phyloP scores from a whole-genome alignment of 331 rosid genomes.

The Acacia concinna region DNA sequence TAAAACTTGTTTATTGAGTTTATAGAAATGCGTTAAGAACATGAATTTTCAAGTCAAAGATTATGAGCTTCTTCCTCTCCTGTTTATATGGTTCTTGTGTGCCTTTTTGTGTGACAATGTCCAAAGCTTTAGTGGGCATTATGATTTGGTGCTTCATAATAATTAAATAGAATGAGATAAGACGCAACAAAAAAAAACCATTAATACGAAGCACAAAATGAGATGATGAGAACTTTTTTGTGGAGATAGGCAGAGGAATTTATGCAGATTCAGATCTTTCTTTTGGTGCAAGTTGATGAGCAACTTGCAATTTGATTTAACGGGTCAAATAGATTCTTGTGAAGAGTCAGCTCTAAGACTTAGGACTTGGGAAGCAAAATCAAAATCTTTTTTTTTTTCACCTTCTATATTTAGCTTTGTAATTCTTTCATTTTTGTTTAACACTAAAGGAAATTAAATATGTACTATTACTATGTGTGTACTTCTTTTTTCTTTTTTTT shows the following conservation, averaged over 20 bases:
- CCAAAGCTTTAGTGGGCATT: slow-evolving; percentile 22
- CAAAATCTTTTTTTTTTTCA: not conserved
- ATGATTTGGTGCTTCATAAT: slow-evolving; percentile 14
- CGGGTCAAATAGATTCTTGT: slow-evolving; percentile 5
- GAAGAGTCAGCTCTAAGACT: slow-evolving; percentile 29
- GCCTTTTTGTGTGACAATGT: slow-evolving; percentile 4
- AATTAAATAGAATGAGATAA: slow-evolving; percentile 17
- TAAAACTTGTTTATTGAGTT: not conserved
- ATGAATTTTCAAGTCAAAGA: slow-evolving; percentile 2
- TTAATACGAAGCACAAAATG: slow-evolving; percentile 1
- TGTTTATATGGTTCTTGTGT: slow-evolving; percentile 11
- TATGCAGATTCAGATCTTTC: slow-evolving; percentile 25
- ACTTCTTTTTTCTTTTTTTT: no score
- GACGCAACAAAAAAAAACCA: slow-evolving; percentile 8
- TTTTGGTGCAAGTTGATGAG: slow-evolving; percentile 20
- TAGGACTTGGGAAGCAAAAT: not conserved
- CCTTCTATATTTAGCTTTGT: not conserved
- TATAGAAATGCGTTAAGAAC: slow-evolving; percentile 9
- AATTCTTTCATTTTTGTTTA: not conserved
- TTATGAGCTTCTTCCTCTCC: slow-evolving; percentile 9
- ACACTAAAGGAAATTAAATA: not conserved
- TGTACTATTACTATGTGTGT: no score
- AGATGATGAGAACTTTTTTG: slow-evolving; percentile 17
- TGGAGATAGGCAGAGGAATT: slow-evolving; percentile 19
- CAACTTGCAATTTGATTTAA: slow-evolving; percentile 25